These are phyloP conservation scores for Cynara cardunculus DNA, from an alignment of 129 eudicot species.

Conservation along the genomic window DNA sequence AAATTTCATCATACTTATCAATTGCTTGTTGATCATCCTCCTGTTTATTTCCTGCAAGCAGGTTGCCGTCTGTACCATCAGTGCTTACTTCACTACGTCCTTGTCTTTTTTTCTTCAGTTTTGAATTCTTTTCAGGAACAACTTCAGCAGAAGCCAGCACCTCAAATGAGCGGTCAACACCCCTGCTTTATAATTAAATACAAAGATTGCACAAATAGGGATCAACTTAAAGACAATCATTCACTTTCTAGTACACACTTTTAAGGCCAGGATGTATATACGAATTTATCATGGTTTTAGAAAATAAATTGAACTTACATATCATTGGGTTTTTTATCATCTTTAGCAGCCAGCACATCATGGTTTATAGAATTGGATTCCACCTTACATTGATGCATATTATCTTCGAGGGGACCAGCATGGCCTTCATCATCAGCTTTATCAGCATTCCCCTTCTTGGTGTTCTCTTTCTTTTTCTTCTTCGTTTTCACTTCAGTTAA, in stretches of 20 bases:
- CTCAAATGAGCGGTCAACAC: constrained; percentile 15
- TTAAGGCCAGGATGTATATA: neutral
- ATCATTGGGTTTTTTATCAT: constrained; percentile 22
- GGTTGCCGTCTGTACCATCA: constrained; percentile 18
- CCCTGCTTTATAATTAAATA: constrained; percentile 15
- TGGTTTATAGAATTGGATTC: constrained; percentile 6
- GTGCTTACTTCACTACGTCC: constrained; percentile 19
- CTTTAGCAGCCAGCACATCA: constrained; percentile 29
- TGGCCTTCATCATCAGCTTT: constrained; percentile 13
- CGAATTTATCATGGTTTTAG: neutral
- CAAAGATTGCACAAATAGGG: neutral
- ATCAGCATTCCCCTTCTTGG: constrained; percentile 26
- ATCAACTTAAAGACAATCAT: neutral
- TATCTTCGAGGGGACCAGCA: constrained; percentile 1
- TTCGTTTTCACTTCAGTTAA: constrained; percentile 26
- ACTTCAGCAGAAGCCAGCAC: constrained; percentile 19
- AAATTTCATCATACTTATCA: constrained; percentile 36
- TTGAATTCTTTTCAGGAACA: neutral
- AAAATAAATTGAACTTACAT: constrained; percentile 15
- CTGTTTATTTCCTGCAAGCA: constrained; percentile 27
- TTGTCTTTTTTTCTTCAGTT: constrained; percentile 32
- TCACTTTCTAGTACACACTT: neutral
- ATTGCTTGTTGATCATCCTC: constrained; percentile 27
- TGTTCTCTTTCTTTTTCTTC: constrained; percentile 37
- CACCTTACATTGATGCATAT: constrained; percentile 3